These are phyloP conservation scores for Hypsizygus ulmarius DNA, from an alignment of 1,284 basidiomycete genomes.

Conservation along the genomic window DNA sequence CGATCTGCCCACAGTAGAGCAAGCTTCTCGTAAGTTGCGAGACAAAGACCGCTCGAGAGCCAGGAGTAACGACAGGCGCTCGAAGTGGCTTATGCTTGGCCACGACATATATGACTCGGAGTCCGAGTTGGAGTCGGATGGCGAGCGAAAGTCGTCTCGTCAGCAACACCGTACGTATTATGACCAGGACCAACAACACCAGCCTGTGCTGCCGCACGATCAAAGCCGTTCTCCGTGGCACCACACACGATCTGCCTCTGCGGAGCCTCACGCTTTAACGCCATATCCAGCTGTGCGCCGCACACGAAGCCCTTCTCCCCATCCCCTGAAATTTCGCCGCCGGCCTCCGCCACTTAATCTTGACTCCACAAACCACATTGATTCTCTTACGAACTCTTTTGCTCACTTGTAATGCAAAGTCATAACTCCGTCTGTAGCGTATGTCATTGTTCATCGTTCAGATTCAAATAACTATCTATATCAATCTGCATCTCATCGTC, in stretches of 20 bases:
- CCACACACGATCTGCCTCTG: neutral
- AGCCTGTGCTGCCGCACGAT: neutral
- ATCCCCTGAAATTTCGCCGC: neutral
- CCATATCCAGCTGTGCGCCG: neutral
- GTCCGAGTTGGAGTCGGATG: constrained; percentile 1
- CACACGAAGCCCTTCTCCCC: neutral
- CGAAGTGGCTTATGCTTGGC: neutral
- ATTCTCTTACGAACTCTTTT: neutral
- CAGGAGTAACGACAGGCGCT: constrained; percentile 1
- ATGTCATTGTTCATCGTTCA: neutral
- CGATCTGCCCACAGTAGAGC: neutral
- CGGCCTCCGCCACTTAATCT: constrained; percentile 10
- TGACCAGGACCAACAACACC: neutral
- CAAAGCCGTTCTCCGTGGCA: neutral
- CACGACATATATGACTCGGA: constrained; percentile 1
- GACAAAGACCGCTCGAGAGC: neutral
- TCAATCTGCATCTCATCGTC: too few species aligned
- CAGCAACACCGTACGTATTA: neutral
- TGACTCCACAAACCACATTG: neutral
- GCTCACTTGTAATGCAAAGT: neutral
- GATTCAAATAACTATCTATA: neutral
- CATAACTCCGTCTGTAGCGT: neutral
- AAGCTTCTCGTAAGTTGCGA: neutral
- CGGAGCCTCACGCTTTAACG: neutral
- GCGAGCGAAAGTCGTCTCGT: neutral